A percentile compares a stretch with the other conserved stretches of the same genome.
Evolutionary conservation across 441 rosid species (phyloP).

Genomic region (Croton laevigatus): DNA sequence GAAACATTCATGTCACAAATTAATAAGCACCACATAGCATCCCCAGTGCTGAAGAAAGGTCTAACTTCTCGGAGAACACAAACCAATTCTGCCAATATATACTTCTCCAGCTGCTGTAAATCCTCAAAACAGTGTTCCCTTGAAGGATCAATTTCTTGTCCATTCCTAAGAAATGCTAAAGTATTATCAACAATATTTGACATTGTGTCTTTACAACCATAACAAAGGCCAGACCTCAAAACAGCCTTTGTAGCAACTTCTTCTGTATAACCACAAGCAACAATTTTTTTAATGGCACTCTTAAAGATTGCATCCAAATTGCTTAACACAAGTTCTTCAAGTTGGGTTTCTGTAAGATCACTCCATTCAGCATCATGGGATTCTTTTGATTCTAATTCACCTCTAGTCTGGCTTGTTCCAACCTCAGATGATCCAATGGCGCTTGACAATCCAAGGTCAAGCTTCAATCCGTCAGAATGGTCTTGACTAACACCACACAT

Average conservation of each 20-base stretch:
- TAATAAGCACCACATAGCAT: constrained; percentile 97
- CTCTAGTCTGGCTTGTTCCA: constrained; percentile 39
- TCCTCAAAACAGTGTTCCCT: constrained; percentile 72
- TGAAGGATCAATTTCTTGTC: constrained; percentile 48
- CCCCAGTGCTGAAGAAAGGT: constrained; percentile 81
- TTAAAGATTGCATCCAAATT: constrained; percentile 69
- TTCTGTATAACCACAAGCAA: constrained; percentile 63
- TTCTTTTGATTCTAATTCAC: constrained; percentile 46
- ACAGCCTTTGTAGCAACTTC: constrained; percentile 80
- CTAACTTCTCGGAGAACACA: constrained; percentile 80
- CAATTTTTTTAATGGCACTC: constrained; percentile 73
- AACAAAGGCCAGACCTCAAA: constrained; percentile 73
- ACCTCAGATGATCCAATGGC: constrained; percentile 37
- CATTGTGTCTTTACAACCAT: constrained; percentile 74
- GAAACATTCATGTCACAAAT: constrained; percentile 95
- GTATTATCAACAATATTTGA: constrained; percentile 83
- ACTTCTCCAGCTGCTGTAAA: constrained; percentile 81
- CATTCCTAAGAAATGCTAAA: constrained; percentile 56
- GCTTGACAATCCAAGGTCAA: constrained; percentile 58
- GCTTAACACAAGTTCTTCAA: constrained; percentile 70
- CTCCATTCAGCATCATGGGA: constrained; percentile 80
- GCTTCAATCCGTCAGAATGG: constrained; percentile 50
- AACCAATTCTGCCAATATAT: constrained; percentile 81
- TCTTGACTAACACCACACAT: constrained; percentile 48
- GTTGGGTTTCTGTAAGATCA: constrained; percentile 67